Evolutionary conservation across 2,329 filamentous ascomycete genomes (phyloP).

Genomic region (Hypoxylon sp.): DNA sequence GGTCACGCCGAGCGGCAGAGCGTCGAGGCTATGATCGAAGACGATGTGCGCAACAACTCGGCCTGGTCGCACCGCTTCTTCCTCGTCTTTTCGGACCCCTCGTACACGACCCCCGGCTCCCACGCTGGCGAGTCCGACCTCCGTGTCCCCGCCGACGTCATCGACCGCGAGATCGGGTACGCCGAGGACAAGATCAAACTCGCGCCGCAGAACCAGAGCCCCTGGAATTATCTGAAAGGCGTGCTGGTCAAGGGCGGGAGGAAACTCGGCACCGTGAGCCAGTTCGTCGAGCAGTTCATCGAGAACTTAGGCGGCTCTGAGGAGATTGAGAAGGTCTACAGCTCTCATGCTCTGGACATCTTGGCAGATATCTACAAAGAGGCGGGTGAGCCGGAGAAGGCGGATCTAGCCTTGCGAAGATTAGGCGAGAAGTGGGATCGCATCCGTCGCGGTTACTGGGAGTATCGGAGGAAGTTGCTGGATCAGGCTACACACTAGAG

Average conservation of each 20-base stretch:
- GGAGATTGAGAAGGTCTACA: constrained; percentile 67
- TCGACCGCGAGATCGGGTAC: constrained; percentile 83
- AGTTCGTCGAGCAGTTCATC: constrained; percentile 68
- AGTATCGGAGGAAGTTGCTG: constrained; percentile 74
- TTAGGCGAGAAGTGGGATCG: constrained; percentile 91
- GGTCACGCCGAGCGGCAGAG: constrained; percentile 74
- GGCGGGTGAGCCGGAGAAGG: constrained; percentile 71
- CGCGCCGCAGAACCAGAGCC: constrained; percentile 93
- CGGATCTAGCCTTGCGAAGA: constrained; percentile 78
- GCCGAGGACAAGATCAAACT: constrained; percentile 79
- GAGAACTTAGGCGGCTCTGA: constrained; percentile 59
- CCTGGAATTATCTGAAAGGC: constrained; percentile 92
- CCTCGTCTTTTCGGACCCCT: constrained; percentile 81
- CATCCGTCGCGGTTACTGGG: constrained; percentile 93
- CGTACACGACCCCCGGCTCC: constrained; percentile 61
- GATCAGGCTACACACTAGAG: constrained; percentile 14
- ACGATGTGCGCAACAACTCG: constrained; percentile 94
- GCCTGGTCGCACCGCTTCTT: constrained; percentile 99
- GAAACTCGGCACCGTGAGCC: constrained; percentile 60
- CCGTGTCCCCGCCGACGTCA: constrained; percentile 71
- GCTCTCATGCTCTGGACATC: constrained; percentile 78
- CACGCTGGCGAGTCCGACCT: constrained; percentile 68
- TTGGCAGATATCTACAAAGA: constrained; percentile 77
- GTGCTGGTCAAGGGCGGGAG: constrained; percentile 77
- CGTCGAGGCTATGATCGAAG: constrained; percentile 79